Evolutionary conservation across 2,329 filamentous ascomycete genomes (phyloP).

Genomic region (Alternaria alternata): DNA sequence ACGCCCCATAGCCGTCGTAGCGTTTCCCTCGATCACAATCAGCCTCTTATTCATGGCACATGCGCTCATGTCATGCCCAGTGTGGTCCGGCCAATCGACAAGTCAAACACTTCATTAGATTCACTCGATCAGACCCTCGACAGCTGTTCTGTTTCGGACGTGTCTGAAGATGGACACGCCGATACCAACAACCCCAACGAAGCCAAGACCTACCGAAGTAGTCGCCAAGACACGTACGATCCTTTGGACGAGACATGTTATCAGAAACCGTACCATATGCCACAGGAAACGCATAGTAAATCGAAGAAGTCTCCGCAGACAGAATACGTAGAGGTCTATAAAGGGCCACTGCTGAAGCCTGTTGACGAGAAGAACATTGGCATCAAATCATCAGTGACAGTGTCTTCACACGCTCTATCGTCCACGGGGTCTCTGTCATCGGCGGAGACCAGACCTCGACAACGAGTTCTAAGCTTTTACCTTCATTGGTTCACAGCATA

Average conservation of each 20-base stretch:
- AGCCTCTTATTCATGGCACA: too few relatives aligned
- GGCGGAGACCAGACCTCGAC: neutral
- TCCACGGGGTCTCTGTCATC: neutral
- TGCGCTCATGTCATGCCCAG: neutral
- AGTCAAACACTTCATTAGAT: neutral
- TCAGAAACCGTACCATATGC: neutral
- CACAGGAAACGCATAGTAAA: neutral
- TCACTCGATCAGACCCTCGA: neutral
- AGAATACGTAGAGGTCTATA: neutral
- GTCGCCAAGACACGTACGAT: neutral
- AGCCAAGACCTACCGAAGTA: neutral
- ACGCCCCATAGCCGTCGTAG: neutral
- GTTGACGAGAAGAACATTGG: neutral
- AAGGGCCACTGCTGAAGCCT: neutral
- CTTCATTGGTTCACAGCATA: conserved; percentile 31
- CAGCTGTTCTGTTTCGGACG: neutral
- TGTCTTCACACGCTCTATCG: neutral
- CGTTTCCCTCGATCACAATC: neutral
- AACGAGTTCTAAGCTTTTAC: conserved; percentile 6
- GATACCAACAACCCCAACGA: neutral
- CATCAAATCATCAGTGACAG: neutral
- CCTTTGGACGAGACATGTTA: neutral
- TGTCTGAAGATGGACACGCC: neutral
- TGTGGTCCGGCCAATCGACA: neutral
- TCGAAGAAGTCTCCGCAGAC: neutral